phyloP scores from a whole-genome alignment of 345 rosid species.

The Brassica cretica region DNA sequence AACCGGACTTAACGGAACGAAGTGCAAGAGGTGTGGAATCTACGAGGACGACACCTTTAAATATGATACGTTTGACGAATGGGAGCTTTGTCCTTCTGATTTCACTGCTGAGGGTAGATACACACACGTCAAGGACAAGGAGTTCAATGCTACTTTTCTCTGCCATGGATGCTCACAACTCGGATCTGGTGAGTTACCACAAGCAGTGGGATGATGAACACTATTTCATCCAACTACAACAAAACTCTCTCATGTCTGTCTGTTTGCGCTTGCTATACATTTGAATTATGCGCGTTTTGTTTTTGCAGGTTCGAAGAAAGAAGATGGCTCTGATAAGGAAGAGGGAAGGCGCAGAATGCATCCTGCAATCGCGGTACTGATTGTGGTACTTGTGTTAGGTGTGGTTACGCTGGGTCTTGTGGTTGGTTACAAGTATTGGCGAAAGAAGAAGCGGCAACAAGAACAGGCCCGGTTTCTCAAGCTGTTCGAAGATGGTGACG shows the following conservation, averaged over 20 bases:
- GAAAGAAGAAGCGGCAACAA: slow-evolving; percentile 76
- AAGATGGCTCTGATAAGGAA: slow-evolving; percentile 25
- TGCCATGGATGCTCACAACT: slow-evolving; percentile 58
- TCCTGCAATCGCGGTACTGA: slow-evolving; percentile 49
- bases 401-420: slow-evolving; percentile 42
- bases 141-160: slow-evolving; percentile 64
- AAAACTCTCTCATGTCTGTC: neutral
- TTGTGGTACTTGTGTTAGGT: slow-evolving; percentile 42
- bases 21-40: slow-evolving; percentile 96
- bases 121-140: slow-evolving; percentile 47
- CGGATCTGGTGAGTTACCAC: slow-evolving; percentile 44
- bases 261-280: neutral
- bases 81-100: slow-evolving; percentile 91
- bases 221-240: neutral
- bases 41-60: slow-evolving; percentile 60
- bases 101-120: slow-evolving; percentile 64
- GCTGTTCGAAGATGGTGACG: slow-evolving; percentile 93
- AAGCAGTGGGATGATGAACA: neutral
- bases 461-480: slow-evolving; percentile 89
- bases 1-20: slow-evolving; percentile 54
- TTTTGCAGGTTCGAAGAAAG: slow-evolving; percentile 42
- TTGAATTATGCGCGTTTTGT: neutral
- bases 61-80: slow-evolving; percentile 72
- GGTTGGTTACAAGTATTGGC: slow-evolving; percentile 64
- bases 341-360: slow-evolving; percentile 40